Evolutionary conservation across 345 rosid genomes (phyloP).

Genomic region (Gossypium thurberi): DNA sequence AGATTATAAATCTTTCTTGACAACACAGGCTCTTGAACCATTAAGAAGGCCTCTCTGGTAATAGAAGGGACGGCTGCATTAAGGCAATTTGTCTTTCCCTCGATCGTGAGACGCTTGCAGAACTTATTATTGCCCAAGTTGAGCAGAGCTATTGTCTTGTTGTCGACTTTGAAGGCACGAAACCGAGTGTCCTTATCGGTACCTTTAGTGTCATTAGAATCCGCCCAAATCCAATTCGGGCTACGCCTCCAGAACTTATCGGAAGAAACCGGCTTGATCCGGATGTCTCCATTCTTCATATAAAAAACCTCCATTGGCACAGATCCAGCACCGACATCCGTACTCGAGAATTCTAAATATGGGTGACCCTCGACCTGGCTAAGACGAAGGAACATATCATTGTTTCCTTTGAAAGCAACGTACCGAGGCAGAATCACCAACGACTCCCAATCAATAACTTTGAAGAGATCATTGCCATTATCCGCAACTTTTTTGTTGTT

Average conservation of each 20-base stretch:
- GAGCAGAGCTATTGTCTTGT: background rate
- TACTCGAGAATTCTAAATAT: background rate
- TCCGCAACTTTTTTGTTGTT: no score
- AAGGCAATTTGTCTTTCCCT: background rate
- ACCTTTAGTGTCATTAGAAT: background rate
- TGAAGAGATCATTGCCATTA: no score
- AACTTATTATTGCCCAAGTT: background rate
- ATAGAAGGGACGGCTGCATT: background rate
- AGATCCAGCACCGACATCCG: background rate
- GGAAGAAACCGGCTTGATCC: background rate
- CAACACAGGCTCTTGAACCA: background rate
- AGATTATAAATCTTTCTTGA: background rate
- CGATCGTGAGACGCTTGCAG: background rate
- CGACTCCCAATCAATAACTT: no score
- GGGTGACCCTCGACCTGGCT: no score
- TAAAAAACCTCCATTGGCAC: background rate
- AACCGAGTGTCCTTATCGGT: background rate
- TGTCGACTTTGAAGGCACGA: background rate
- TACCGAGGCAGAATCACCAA: no score
- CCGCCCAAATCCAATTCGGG: background rate
- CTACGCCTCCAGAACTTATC: background rate
- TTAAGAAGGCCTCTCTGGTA: background rate
- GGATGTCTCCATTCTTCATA: background rate
- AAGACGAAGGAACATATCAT: background rate
- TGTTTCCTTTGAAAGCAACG: no score